These are phyloP conservation scores for Starmerella sirachaensis DNA, from an alignment of 805 yeast genomes.

Conservation along the genomic window DNA sequence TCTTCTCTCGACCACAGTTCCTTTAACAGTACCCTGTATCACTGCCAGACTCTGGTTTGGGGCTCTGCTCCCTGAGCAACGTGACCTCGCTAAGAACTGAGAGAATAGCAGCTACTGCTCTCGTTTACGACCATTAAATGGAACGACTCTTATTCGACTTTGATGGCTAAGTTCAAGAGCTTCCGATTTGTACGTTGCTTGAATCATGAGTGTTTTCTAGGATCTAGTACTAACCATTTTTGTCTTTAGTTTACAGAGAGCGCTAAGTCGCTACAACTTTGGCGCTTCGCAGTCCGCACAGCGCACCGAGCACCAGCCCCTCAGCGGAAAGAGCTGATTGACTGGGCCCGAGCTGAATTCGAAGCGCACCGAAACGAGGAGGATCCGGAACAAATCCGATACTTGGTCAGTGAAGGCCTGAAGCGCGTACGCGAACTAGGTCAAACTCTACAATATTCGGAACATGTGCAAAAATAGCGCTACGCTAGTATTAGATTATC, in stretches of 20 bases:
- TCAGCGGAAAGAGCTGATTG: conserved; percentile 25
- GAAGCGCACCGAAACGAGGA: conserved; percentile 22
- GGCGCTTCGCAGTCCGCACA: conserved; percentile 27
- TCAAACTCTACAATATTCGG: conserved; percentile 16
- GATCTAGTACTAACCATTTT: conserved; percentile 7
- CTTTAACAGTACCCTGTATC: no score
- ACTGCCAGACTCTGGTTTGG: no score
- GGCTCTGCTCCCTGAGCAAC: no score
- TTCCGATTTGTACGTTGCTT: conserved; percentile 19
- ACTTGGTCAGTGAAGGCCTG: conserved; percentile 27
- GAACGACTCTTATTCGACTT: neutral
- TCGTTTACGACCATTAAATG: neutral
- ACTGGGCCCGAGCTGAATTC: conserved; percentile 30
- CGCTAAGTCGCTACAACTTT: conserved; percentile 27
- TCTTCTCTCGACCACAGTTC: no score
- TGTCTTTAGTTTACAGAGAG: conserved; percentile 29
- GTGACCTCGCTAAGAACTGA: no score
- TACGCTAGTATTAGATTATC: no score
- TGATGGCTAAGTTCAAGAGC: conserved; percentile 16
- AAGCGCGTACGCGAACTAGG: conserved; percentile 27
- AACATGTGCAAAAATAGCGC: neutral
- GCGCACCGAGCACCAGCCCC: conserved; percentile 23
- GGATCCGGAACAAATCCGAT: conserved; percentile 27
- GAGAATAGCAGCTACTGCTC: no score
- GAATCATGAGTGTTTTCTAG: neutral